phyloP scores from a whole-genome alignment of 1,284 basidiomycete genomes.

The Rhizopogon hawkerae region DNA sequence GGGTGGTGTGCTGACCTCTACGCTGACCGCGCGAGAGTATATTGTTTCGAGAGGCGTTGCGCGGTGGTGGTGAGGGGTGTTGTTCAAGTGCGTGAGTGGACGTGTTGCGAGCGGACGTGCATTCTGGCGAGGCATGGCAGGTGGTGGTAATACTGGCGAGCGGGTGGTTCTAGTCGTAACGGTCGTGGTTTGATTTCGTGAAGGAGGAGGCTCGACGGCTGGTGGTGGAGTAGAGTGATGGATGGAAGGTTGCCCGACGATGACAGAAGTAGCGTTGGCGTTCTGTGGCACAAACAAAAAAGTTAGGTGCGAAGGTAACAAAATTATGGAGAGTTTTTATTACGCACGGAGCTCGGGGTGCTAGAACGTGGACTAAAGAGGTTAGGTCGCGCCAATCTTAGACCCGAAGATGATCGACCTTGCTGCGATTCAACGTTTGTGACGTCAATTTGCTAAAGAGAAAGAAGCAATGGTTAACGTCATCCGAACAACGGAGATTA shows the following conservation, averaged over 20 bases:
- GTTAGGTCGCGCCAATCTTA: slow-evolving; percentile 16
- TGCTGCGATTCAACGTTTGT: not conserved
- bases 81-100: not conserved
- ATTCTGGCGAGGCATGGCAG: not conserved
- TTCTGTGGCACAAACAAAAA: too few relatives aligned
- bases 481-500: not conserved
- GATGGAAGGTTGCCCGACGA: too few relatives aligned
- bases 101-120: not conserved
- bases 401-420: not conserved
- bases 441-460: slow-evolving; percentile 25
- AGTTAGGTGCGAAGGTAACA: too few relatives aligned
- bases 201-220: not conserved
- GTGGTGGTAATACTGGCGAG: not conserved
- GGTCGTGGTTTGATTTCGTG: not conserved
- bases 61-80: not conserved
- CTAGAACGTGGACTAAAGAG: not conserved
- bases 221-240: not conserved
- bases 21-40: slow-evolving; percentile 12
- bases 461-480: slow-evolving; percentile 1
- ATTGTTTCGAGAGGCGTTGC: too few relatives aligned
- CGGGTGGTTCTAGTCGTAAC: not conserved
- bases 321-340: not conserved
- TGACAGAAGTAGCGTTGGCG: too few relatives aligned
- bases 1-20: slow-evolving; percentile 6
- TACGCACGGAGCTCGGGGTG: slow-evolving; percentile 17